Conservation (phyloP, 306 rosid genomes). For the Quercus alba region DNA sequence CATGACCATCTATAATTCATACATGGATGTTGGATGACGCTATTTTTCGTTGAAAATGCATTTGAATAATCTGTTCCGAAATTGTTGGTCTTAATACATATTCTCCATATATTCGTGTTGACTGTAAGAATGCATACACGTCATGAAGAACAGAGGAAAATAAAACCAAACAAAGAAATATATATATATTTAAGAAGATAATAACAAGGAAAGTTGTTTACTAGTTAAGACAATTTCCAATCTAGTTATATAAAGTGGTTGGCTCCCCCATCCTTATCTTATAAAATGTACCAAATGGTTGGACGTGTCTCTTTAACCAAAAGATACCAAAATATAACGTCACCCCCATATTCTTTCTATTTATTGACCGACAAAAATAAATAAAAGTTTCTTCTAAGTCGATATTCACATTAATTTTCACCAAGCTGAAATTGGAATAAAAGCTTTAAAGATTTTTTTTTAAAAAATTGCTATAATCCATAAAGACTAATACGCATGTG, state of each 20-base stretch:
- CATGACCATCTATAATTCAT: background rate
- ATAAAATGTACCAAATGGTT: background rate
- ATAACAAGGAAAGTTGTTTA: too few species aligned
- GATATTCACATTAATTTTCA: background rate
- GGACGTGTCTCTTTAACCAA: background rate
- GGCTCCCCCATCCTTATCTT: background rate
- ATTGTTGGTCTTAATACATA: background rate
- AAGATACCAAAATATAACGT: background rate
- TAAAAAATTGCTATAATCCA: too few species aligned
- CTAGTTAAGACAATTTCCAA: background rate
- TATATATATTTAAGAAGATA: too few species aligned
- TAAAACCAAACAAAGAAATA: background rate
- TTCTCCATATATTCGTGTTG: background rate
- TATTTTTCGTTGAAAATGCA: background rate
- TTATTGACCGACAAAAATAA: background rate
- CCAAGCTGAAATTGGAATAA: too few species aligned
- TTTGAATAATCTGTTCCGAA: background rate
- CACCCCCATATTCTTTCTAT: background rate
- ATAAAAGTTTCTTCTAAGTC: background rate
- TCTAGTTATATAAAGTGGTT: background rate
- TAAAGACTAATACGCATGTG: too few species aligned
- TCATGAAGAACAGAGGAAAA: constrained; percentile 9
- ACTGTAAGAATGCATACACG: background rate
- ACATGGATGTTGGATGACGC: background rate
- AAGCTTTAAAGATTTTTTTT: too few species aligned